Conservation (phyloP, 2,329 filamentous ascomycete genomes). For the Calonectria pteridis region DNA sequence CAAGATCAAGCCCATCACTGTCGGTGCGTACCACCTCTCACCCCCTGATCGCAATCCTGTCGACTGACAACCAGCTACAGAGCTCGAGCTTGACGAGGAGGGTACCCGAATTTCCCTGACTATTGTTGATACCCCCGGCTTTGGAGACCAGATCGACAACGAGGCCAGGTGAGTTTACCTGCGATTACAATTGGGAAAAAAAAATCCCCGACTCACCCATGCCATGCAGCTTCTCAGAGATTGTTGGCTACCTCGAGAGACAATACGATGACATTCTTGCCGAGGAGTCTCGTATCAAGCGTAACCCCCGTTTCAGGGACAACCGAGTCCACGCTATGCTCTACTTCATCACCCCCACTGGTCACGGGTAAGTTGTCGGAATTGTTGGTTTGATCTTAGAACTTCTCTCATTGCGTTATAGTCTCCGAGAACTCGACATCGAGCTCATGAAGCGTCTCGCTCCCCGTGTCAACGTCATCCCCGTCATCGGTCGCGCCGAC, state of each 20-base stretch:
- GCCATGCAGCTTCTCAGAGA: constrained; percentile 85
- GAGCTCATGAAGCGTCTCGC: constrained; percentile 99
- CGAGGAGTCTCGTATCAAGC: constrained; percentile 99
- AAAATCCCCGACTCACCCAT: constrained; percentile 23
- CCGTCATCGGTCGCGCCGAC: constrained; percentile 98
- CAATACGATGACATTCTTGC: constrained; percentile 99
- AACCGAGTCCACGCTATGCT: constrained; percentile 98
- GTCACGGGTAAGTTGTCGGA: constrained; percentile 78
- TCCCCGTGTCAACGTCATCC: constrained; percentile 98
- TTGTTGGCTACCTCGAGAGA: constrained; percentile 97
- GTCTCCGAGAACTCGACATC: constrained; percentile 98
- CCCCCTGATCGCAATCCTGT: constrained; percentile 36
- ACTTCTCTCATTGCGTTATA: constrained; percentile 50
- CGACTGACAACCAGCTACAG: constrained; percentile 58
- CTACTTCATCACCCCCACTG: constrained; percentile 99
- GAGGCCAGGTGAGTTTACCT: constrained; percentile 81
- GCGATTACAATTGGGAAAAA: not conserved
- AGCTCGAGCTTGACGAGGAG: constrained; percentile 97
- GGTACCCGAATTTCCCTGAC: constrained; percentile 98
- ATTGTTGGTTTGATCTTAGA: not conserved
- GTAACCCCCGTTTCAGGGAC: constrained; percentile 99
- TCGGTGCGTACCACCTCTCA: constrained; percentile 70
- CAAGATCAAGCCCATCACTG: constrained; percentile 98
- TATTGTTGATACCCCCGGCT: constrained; percentile 98
- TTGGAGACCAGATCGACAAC: constrained; percentile 99